Percentiles rank a stretch among this genome's conserved stretches.
Evolutionary conservation across 1,284 basidiomycete species (phyloP).

Genomic region (Sporisorium sorghi): DNA sequence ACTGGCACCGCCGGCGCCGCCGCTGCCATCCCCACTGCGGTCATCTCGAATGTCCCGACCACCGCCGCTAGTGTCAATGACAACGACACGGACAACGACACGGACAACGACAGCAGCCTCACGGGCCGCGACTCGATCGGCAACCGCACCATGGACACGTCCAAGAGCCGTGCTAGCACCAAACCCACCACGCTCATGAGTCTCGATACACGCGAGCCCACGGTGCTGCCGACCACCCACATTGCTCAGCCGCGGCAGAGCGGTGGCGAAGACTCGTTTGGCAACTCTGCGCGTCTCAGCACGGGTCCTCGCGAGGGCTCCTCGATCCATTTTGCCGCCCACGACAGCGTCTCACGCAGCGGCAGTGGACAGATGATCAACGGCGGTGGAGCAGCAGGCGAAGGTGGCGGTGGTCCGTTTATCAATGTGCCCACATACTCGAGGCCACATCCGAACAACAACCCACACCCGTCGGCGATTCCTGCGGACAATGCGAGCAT

Average conservation of each 20-base stretch:
- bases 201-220: slow-evolving; percentile 74
- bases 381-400: slow-evolving; percentile 9
- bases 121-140: slow-evolving; percentile 53
- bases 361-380: slow-evolving; percentile 23
- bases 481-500: slow-evolving; percentile 91
- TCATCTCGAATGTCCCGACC: slow-evolving; percentile 11
- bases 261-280: slow-evolving; percentile 32
- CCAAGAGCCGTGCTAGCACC: slow-evolving; percentile 84
- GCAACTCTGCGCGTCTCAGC: slow-evolving; percentile 33
- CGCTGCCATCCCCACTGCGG: slow-evolving; percentile 15
- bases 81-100: slow-evolving; percentile 21
- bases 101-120: slow-evolving; percentile 41
- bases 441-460: slow-evolving; percentile 90
- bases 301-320: slow-evolving; percentile 38
- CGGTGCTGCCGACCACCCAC: slow-evolving; percentile 76
- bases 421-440: slow-evolving; percentile 79
- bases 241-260: slow-evolving; percentile 83
- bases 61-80: slow-evolving; percentile 3
- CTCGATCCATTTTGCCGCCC: slow-evolving; percentile 29
- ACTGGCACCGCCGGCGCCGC: slow-evolving; percentile 13
- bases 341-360: slow-evolving; percentile 25
- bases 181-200: slow-evolving; percentile 94
- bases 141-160: slow-evolving; percentile 60
- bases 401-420: slow-evolving; percentile 33
- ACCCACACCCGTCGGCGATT: slow-evolving; percentile 88